Conservation (phyloP, 2,329 filamentous ascomycete genomes). For the Fusarium pilosicola region DNA sequence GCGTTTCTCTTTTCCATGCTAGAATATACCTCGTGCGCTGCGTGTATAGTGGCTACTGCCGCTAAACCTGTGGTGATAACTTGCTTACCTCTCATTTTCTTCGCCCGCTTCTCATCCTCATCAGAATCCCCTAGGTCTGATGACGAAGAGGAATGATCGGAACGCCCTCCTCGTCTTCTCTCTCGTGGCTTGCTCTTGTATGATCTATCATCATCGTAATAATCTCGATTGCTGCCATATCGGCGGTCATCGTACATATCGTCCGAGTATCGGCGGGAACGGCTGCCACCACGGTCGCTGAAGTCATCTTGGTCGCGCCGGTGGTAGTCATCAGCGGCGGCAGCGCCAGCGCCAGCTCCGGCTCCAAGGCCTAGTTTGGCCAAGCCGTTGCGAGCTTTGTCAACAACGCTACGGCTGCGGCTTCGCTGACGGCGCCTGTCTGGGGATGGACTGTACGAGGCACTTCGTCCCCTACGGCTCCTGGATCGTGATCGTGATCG, state of each 20-base stretch:
- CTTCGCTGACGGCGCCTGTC: conserved; percentile 58
- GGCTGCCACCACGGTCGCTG: conserved; percentile 54
- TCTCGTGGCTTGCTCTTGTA: conserved; percentile 54
- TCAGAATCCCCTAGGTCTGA: conserved; percentile 68
- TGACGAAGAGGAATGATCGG: conserved; percentile 60
- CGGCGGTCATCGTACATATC: conserved; percentile 59
- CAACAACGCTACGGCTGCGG: conserved; percentile 73
- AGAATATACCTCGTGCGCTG: conserved; percentile 66
- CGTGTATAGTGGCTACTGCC: conserved; percentile 68
- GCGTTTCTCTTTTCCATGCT: conserved; percentile 67
- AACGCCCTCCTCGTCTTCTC: conserved; percentile 53
- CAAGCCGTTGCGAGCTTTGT: conserved; percentile 68
- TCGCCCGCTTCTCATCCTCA: conserved; percentile 63
- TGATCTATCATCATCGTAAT: conserved; percentile 60
- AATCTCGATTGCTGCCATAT: conserved; percentile 53
- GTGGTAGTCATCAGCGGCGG: conserved; percentile 50
- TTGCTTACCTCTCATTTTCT: conserved; percentile 72
- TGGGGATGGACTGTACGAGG: conserved; percentile 56
- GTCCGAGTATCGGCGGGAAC: conserved; percentile 54
- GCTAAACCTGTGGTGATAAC: conserved; percentile 66
- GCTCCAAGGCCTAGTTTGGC: conserved; percentile 70
- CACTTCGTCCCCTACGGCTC: conserved; percentile 63
- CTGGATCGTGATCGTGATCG: conserved; percentile 65
- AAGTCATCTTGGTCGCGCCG: conserved; percentile 58
- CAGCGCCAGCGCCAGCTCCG: conserved; percentile 49